phyloP scores from a whole-genome alignment of 2,329 filamentous ascomycete genomes.

The Penicillium thymicola region DNA sequence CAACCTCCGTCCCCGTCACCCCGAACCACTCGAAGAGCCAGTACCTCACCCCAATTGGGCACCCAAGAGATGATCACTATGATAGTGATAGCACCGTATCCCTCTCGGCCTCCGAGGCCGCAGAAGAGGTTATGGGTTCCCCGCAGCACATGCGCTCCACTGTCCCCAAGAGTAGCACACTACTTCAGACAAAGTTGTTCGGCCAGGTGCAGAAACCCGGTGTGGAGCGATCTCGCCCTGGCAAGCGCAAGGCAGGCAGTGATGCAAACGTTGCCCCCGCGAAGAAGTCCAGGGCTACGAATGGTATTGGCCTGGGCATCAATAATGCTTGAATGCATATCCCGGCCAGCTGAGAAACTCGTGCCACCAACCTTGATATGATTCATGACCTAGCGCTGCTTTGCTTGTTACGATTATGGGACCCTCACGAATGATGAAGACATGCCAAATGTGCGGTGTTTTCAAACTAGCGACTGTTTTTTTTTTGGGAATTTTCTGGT shows the following conservation, averaged over 20 bases:
- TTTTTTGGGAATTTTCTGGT: neutral
- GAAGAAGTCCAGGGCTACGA: constrained; percentile 52
- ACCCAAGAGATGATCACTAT: constrained; percentile 51
- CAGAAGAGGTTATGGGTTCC: constrained; percentile 50
- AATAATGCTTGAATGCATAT: constrained; percentile 39
- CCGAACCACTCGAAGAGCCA: constrained; percentile 57
- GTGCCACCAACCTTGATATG: constrained; percentile 20
- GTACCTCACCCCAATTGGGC: constrained; percentile 58
- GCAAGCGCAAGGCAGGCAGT: constrained; percentile 42
- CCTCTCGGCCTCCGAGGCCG: constrained; percentile 54
- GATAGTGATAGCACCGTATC: constrained; percentile 87
- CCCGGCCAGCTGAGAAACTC: constrained; percentile 6
- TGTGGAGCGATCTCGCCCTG: constrained; percentile 32
- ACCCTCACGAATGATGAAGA: constrained; percentile 22
- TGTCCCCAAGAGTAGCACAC: constrained; percentile 44
- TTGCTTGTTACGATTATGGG: constrained; percentile 19
- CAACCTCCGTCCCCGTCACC: constrained; percentile 68
- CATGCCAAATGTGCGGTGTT: constrained; percentile 10
- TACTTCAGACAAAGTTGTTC: constrained; percentile 62
- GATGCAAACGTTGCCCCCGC: constrained; percentile 33
- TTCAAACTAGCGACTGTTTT: constrained; percentile 10
- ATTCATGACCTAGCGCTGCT: constrained; percentile 23
- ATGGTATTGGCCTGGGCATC: constrained; percentile 57
- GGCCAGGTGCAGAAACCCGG: constrained; percentile 59
- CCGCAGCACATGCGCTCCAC: constrained; percentile 22